These are phyloP conservation scores for Colletotrichum tropicicola DNA, from an alignment of 2,329 filamentous ascomycete genomes.

Conservation along the genomic window DNA sequence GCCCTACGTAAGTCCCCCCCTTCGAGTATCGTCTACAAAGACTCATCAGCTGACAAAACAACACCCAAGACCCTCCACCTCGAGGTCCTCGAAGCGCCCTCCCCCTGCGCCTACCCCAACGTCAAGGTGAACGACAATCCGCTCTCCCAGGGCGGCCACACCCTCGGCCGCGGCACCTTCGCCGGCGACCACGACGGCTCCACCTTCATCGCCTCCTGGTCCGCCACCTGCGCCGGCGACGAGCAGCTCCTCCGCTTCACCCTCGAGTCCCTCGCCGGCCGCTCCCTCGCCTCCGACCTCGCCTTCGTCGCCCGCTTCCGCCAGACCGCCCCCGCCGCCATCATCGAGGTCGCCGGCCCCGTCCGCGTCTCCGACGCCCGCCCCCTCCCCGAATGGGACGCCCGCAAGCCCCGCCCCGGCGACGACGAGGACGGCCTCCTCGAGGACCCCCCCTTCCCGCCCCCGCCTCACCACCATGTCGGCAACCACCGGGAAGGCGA, in stretches of 20 bases:
- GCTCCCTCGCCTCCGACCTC: constrained; percentile 43
- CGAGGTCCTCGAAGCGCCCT: constrained; percentile 53
- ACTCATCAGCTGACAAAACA: background rate
- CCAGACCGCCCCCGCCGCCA: constrained; percentile 51
- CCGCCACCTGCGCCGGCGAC: constrained; percentile 53
- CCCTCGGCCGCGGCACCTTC: constrained; percentile 52
- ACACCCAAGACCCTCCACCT: constrained; percentile 47
- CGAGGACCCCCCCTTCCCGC: constrained; percentile 25
- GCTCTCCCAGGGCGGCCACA: constrained; percentile 48
- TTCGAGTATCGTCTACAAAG: background rate
- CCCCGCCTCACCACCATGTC: constrained; percentile 32
- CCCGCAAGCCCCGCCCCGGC: constrained; percentile 24
- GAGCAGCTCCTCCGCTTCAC: constrained; percentile 56
- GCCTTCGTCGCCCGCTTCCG: constrained; percentile 55
- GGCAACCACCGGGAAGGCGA: constrained; percentile 11
- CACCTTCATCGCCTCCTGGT: constrained; percentile 55
- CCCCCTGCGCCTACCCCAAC: constrained; percentile 56
- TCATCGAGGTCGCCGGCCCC: constrained; percentile 51
- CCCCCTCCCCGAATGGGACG: constrained; percentile 17
- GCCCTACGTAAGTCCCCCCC: constrained; percentile 6
- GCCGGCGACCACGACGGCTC: constrained; percentile 44
- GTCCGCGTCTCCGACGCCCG: constrained; percentile 33
- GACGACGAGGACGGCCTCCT: constrained; percentile 23
- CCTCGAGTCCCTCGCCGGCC: constrained; percentile 52
- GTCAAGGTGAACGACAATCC: constrained; percentile 56